Base-by-base conservation (phyloP, 2,329 filamentous ascomycete genomes). In the Trichoderma koningiopsis region DNA sequence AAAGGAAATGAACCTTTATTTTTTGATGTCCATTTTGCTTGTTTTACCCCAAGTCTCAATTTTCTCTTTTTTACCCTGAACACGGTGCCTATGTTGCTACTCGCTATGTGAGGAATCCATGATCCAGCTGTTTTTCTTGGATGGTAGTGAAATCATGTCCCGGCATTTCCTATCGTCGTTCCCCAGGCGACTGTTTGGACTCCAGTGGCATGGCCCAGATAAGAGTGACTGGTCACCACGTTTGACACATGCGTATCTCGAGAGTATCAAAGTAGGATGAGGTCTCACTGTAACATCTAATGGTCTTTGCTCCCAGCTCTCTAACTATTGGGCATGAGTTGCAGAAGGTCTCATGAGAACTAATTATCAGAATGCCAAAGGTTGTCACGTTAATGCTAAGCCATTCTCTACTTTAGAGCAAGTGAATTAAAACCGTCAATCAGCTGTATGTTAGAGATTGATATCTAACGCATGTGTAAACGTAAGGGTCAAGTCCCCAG, bases 11-110 rank as follows among this genome's bases (percentile, higher is more conserved):
- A 59, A 70, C 47, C 65, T 35, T 35, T 62, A 69, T 77, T 73
- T 43, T 78, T 74, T 77, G 75, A 79, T 76, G 75, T 75, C 77
- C 75, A 74, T 70, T 68, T 56, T 33, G 52, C 40, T 52, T 55
- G 33, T 55, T 43, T 53, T 27, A n/a, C 53, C 29, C 16, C 29
- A 24, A 66, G 53, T 27, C 14, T 57, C 53, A 67, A 70, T 31
- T 37, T 14, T 55, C 33, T 43, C 7, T n/a, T 29, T 43, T 29
- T 27, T 33, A n/a, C 27, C 35, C 58, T 29, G 29, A n/a, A 19
- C n/a, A 35, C 35, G 16, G 49, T 40, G 37, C 49, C 37, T 37
- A 16, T 29, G 63, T 19, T 33, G 13, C 35, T 16, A 19, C 49
- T 64, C 49, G 24, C 22, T 53, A 37, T 27, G 60, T 29, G 14